Conservation (phyloP, 1,284 basidiomycete genomes). For the Bjerkandera adusta region DNA sequence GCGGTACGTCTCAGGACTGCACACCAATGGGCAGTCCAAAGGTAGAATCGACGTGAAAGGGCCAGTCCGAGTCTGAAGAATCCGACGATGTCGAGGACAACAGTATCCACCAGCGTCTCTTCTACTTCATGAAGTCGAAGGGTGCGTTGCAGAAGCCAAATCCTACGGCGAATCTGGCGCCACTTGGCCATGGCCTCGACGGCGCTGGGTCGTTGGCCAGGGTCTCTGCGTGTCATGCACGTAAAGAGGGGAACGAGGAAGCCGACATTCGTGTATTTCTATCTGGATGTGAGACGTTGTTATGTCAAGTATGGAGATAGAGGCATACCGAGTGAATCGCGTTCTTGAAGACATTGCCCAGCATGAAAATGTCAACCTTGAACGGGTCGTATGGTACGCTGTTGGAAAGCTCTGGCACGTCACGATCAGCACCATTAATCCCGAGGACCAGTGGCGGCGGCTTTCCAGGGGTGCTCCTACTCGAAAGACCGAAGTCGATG, state of each 20-base stretch:
- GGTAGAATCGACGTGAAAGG: no score
- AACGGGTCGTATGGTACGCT: slow-evolving; percentile 2
- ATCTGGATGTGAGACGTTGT: no score
- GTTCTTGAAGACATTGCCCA: neutral
- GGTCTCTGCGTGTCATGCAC: neutral
- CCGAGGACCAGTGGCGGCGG: slow-evolving; percentile 16
- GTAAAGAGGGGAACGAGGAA: neutral
- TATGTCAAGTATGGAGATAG: neutral
- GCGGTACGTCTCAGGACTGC: no score
- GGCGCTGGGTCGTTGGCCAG: neutral
- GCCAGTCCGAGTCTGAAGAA: no score
- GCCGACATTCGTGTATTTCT: neutral
- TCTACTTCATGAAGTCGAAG: neutral
- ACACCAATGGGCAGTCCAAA: no score
- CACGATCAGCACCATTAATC: slow-evolving; percentile 18
- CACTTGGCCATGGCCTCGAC: neutral
- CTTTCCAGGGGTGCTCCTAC: neutral
- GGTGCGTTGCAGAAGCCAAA: neutral
- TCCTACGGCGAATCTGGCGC: neutral
- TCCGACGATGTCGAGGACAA: no score
- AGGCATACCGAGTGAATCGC: neutral
- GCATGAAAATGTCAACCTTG: slow-evolving; percentile 5
- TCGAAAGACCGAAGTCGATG: neutral
- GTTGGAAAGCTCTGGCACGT: slow-evolving; percentile 7
- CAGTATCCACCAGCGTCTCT: no score